Evolutionary conservation across 176 grass and related monocot species (phyloP), one percentile per base, ranked within the genome.

Genomic region (Rhipidocladum racemiflorum): DNA sequence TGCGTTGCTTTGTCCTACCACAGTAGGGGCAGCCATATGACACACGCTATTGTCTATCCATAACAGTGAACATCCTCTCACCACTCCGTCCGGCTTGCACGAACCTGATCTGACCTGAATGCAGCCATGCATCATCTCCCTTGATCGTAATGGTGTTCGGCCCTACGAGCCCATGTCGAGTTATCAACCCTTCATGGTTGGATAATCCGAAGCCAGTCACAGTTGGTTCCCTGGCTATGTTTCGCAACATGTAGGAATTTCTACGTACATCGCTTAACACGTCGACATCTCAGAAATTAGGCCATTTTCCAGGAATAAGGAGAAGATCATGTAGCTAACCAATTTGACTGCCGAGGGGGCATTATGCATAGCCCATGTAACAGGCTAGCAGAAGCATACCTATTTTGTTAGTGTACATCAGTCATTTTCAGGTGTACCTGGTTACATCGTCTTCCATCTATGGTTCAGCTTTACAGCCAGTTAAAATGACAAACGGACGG

Each of bases 1-100:
- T 81, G 70, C 81, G 51, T 27, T 69, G 63, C 62, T 10, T 38
- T 70, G 70, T 29, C 82, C 62, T 81, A 81, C 82, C 53, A 68
- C 64, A 45, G 49, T 76, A 68, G 63, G 54, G 39, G 39, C 64
- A 20, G 49, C 39, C n/a, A 50, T 55, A 3, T 28, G 61, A 84
- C 30, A 6, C 34, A 5, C 29, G 20, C 38, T 42, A 44, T 42
- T 29, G 20, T 38, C 6, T 68, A 76, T 70, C 71, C 53, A 18
- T 81, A 13, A 20, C 24, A 60, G 11, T 27, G 23, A 60, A 60
- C 29, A 29, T 24, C 43, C 55, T 70, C 65, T 34, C 54, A 1
- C 25, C 54, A 0, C 48, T 17, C 24, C 64, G 72, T 77, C 55
- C 44, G 16, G 15, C 65, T 61, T 76, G 71, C 85, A 25, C 21